A percentile compares a stretch with the other conserved stretches of the same genome.
Conservation (phyloP, 257 asterid species). For the Penstemon newberryi region DNA sequence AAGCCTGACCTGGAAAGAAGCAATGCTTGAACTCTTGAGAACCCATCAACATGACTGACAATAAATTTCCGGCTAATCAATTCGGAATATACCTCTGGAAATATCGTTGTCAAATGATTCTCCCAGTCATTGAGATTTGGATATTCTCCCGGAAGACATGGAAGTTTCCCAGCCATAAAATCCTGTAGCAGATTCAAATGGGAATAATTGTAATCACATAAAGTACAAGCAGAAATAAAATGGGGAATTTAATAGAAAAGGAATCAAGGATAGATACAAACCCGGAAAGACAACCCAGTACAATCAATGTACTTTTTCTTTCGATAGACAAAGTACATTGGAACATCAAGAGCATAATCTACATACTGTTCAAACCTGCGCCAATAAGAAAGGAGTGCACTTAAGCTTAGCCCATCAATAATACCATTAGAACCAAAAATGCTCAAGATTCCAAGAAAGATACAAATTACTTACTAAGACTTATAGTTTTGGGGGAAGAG, state of each 20-base stretch:
- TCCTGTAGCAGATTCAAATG: constrained; percentile 54
- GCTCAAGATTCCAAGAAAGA: not conserved
- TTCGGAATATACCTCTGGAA: constrained; percentile 75
- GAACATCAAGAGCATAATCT: constrained; percentile 97
- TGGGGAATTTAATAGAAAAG: constrained; percentile 13
- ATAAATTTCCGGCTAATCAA: constrained; percentile 22
- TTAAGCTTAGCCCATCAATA: constrained; percentile 21
- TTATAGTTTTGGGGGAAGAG: not conserved
- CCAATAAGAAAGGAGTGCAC: constrained; percentile 28
- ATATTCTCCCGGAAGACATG: constrained; percentile 83
- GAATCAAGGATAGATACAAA: constrained; percentile 36
- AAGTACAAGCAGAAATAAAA: constrained; percentile 13
- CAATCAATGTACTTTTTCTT: constrained; percentile 74
- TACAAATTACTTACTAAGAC: not conserved
- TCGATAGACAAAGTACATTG: constrained; percentile 98
- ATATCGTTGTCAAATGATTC: constrained; percentile 94
- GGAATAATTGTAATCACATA: constrained; percentile 16
- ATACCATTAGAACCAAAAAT: constrained; percentile 7
- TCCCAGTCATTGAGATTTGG: constrained; percentile 97
- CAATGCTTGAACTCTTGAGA: constrained; percentile 19
- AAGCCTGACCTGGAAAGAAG: constrained; percentile 77
- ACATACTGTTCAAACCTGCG: constrained; percentile 94
- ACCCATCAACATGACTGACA: constrained; percentile 10
- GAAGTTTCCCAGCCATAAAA: constrained; percentile 92
- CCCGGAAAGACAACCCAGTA: constrained; percentile 92